Conservation (phyloP, 2,329 filamentous ascomycete genomes). For the Claviceps spartinae region DNA sequence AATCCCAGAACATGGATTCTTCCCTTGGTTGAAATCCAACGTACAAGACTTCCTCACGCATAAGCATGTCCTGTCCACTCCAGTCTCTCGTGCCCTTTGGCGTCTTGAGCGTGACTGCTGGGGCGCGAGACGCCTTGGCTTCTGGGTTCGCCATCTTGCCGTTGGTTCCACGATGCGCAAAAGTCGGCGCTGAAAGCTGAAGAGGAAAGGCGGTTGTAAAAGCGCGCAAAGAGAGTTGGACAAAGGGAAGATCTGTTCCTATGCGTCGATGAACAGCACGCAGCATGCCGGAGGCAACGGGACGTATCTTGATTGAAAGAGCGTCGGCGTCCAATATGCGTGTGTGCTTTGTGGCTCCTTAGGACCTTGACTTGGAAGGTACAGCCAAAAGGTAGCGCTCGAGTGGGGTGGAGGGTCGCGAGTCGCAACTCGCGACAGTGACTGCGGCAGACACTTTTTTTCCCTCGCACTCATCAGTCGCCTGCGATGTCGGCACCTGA, state of each 20-base stretch:
- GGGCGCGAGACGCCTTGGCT: slow-evolving; percentile 31
- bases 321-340: slow-evolving; percentile 5
- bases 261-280: slow-evolving; percentile 8
- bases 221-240: slow-evolving; percentile 3
- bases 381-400: slow-evolving; percentile 6
- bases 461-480: background rate
- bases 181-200: background rate
- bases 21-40: background rate
- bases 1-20: background rate
- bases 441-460: background rate
- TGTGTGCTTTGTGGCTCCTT: slow-evolving; percentile 6
- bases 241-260: background rate
- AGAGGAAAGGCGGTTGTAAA: background rate
- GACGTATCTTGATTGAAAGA: slow-evolving; percentile 1
- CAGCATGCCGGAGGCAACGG: slow-evolving; percentile 9
- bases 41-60: slow-evolving; percentile 64
- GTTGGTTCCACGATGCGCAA: slow-evolving; percentile 1
- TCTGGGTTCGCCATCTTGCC: slow-evolving; percentile 19
- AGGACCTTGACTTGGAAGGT: slow-evolving; percentile 4
- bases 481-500: background rate
- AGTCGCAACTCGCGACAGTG: slow-evolving; percentile 1
- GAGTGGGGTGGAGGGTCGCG: slow-evolving; percentile 2
- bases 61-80: slow-evolving; percentile 64
- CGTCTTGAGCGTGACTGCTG: slow-evolving; percentile 50
- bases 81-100: slow-evolving; percentile 88